phyloP scores from a whole-genome alignment of 2,329 filamentous ascomycete species.

The Paecilomyces variotii region DNA sequence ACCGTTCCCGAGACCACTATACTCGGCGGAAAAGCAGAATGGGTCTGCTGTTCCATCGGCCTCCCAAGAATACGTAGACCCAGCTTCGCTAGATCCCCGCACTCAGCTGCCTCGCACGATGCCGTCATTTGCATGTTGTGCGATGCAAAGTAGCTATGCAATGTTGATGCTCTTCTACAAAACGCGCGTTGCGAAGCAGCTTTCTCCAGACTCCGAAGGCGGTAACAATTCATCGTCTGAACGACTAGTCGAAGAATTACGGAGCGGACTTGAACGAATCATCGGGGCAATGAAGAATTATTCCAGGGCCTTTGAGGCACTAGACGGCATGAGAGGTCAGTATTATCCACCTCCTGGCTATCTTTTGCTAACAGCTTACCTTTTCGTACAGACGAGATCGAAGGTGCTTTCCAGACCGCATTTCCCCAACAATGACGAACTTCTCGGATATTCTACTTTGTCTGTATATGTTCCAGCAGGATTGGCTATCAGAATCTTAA shows the following conservation, averaged over 20 bases:
- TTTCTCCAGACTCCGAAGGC: constrained; percentile 15
- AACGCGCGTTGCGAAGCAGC: constrained; percentile 28
- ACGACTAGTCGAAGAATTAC: constrained; percentile 27
- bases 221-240: constrained; percentile 18
- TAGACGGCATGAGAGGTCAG: constrained; percentile 38
- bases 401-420: constrained; percentile 35
- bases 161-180: constrained; percentile 41
- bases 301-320: constrained; percentile 34
- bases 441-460: neutral
- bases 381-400: constrained; percentile 29
- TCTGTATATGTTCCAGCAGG: neutral
- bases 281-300: constrained; percentile 32
- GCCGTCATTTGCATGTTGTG: constrained; percentile 40
- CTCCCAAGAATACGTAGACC: constrained; percentile 4
- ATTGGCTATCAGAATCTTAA: neutral
- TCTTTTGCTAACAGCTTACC: neutral
- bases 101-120: constrained; percentile 33
- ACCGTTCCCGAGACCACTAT: constrained; percentile 27
- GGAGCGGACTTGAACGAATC: constrained; percentile 29
- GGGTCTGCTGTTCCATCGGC: neutral
- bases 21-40: constrained; percentile 11
- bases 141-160: constrained; percentile 41
- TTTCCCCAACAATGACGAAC: constrained; percentile 21
- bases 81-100: constrained; percentile 9
- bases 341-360: neutral